Evolutionary conservation across 73 alveolate genomes (phyloP), one percentile per base, ranked within the genome.

Genomic region (Paramecium tetraurelia): DNA sequence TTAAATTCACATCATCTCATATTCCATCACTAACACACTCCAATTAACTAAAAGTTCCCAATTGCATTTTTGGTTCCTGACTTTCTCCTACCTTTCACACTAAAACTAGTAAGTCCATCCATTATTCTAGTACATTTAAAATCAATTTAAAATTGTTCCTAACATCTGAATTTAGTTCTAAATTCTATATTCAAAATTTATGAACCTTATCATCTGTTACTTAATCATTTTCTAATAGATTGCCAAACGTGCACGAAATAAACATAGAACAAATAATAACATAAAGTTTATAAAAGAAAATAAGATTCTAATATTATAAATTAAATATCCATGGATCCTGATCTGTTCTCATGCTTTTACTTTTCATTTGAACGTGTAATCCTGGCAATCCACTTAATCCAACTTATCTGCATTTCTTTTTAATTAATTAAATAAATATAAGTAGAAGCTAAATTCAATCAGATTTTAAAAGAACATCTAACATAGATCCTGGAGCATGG

Each of bases 401-500:
- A 53, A 53, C 31, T 53, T 53, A 33, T 53, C 31, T 53, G 22
- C n/a, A 40, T 48, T 48, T 48, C 21, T 53, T 53, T 22, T 53
- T 53, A 53, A 53, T 53, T 53, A 53, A 53, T 53, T 53, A 63
- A 63, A 31, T 31, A 31, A 63, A 63, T 31, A 53, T 31, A 63
- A 63, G 84, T 63, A 63, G 84, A 63, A 63, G 84, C 84, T 63
- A 22, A 29, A 63, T 31, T 63, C 84, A 63, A 11, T 63, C 84
- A 63, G 84, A 63, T 27, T 63, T 63, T 63, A 63, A 63, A 33
- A 63, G 84, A 63, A 63, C 46, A 6, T 33, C 46, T 14, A 63
- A 41, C 84, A 63, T 63, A 63, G 84, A 63, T 63, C 84, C 84
- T 22, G 84, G 84, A 31, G 84, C 84, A 5, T 63, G 9, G 14